Conservation (phyloP, 1,284 basidiomycete species). For the Mycosarcoma mackinlayi region DNA sequence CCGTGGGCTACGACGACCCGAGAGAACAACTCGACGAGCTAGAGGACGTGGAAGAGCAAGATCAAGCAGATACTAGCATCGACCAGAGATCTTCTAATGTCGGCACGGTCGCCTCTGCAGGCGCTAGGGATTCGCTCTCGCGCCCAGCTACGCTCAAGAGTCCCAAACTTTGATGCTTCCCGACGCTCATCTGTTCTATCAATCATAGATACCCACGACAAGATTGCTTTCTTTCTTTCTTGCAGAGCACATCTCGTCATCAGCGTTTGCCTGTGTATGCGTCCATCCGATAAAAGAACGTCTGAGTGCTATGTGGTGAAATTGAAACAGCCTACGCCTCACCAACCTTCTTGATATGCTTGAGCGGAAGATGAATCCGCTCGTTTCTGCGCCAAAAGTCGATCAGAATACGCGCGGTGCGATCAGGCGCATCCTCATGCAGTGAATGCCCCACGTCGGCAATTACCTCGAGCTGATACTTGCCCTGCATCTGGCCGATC, state of each 20-base stretch:
- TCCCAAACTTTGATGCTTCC: conserved; percentile 10
- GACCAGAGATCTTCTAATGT: background rate
- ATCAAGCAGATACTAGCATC: conserved; percentile 5
- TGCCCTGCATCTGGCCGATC: conserved; percentile 92
- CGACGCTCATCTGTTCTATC: too few species aligned
- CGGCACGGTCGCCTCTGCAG: conserved; percentile 4
- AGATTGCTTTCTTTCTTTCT: background rate
- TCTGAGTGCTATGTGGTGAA: too few species aligned
- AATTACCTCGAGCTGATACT: conserved; percentile 92
- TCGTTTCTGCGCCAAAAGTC: conserved; percentile 94
- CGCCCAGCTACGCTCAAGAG: conserved; percentile 20
- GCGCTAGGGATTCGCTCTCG: conserved; percentile 13
- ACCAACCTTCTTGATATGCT: conserved; percentile 53
- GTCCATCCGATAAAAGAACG: too few species aligned
- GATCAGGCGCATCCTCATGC: conserved; percentile 90
- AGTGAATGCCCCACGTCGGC: conserved; percentile 89
- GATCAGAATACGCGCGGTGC: conserved; percentile 81
- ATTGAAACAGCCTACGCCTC: conserved; percentile 21
- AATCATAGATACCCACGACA: conserved; percentile 5
- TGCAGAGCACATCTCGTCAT: background rate
- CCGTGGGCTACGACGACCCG: conserved; percentile 19
- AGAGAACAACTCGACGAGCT: conserved; percentile 13
- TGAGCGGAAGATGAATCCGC: conserved; percentile 27
- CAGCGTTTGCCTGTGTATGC: background rate
- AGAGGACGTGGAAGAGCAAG: conserved; percentile 13